Percentiles rank a stretch among this genome's conserved stretches.
phyloP scores from a whole-genome alignment of 306 rosid species.

The Rubus idaeus region DNA sequence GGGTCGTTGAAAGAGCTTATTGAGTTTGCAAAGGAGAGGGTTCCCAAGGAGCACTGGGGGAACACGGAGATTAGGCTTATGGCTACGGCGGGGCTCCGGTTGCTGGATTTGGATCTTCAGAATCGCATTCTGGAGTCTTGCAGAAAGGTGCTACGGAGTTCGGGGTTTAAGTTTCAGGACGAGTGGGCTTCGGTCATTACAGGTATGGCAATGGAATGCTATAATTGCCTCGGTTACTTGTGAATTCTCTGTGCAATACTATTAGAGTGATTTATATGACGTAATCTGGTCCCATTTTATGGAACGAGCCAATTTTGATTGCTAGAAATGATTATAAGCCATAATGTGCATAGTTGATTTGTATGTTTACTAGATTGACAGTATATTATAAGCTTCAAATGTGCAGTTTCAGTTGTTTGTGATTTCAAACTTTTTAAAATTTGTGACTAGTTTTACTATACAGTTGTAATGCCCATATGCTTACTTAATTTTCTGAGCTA shows the following conservation, averaged over 20 bases:
- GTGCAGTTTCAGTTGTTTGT: neutral
- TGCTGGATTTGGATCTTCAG: constrained; percentile 52
- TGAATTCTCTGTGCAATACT: neutral
- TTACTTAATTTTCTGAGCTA: constrained; percentile 7
- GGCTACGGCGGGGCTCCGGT: constrained; percentile 95
- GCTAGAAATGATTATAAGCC: neutral
- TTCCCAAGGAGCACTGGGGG: constrained; percentile 69
- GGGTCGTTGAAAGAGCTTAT: constrained; percentile 55
- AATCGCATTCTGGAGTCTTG: constrained; percentile 64
- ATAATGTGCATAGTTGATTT: neutral
- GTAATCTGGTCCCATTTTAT: neutral
- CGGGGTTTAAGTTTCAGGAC: constrained; percentile 72
- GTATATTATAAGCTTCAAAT: neutral
- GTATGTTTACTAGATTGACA: neutral
- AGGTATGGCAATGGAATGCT: constrained; percentile 34
- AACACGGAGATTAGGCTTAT: constrained; percentile 77
- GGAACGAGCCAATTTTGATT: neutral
- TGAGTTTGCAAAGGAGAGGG: constrained; percentile 59
- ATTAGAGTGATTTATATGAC: neutral
- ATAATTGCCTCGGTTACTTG: too few species aligned
- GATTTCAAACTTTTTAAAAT: neutral
- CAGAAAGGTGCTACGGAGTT: constrained; percentile 44
- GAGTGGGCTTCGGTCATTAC: constrained; percentile 91
- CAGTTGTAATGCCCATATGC: neutral
- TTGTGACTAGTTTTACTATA: neutral